Evolutionary conservation across 768 basidiomycete genomes (phyloP).

Genomic region (Dendrothele bispora): DNA sequence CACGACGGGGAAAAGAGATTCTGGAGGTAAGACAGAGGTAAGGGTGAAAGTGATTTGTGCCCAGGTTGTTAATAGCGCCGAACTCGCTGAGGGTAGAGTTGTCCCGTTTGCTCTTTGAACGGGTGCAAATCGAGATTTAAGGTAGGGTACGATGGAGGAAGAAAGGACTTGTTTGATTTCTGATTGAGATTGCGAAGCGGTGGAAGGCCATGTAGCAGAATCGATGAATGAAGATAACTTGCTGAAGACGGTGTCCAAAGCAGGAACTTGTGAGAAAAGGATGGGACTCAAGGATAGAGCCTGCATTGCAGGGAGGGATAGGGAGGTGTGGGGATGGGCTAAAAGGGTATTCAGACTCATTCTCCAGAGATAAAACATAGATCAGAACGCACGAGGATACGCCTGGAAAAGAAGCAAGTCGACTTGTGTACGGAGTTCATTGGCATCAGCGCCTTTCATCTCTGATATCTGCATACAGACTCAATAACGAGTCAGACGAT

Average conservation of each 20-base stretch:
- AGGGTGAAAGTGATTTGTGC: slow-evolving; percentile 45
- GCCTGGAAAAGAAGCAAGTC: slow-evolving; percentile 74
- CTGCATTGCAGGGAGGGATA: slow-evolving; percentile 60
- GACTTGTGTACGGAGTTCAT: slow-evolving; percentile 71
- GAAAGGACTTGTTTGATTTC: slow-evolving; percentile 53
- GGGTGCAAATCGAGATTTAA: slow-evolving; percentile 56
- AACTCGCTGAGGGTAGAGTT: slow-evolving; percentile 25
- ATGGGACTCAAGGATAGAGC: slow-evolving; percentile 73
- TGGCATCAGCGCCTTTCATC: slow-evolving; percentile 67
- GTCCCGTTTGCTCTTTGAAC: slow-evolving; percentile 13
- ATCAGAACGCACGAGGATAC: slow-evolving; percentile 68
- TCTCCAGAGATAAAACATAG: slow-evolving; percentile 1
- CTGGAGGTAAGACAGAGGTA: slow-evolving; percentile 42
- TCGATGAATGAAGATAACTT: slow-evolving; percentile 71
- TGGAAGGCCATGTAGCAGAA: slow-evolving; percentile 33
- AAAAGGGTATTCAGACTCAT: slow-evolving; percentile 1
- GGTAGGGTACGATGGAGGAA: slow-evolving; percentile 55
- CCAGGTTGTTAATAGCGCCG: slow-evolving; percentile 48
- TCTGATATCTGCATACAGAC: slow-evolving; percentile 64
- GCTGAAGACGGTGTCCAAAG: slow-evolving; percentile 57
- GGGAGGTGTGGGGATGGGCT: slow-evolving; percentile 76
- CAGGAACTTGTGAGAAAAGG: slow-evolving; percentile 70
- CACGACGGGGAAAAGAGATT: slow-evolving; percentile 73
- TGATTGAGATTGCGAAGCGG: slow-evolving; percentile 24
- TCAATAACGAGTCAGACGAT: slow-evolving; percentile 3